phyloP scores from a whole-genome alignment of 2,329 filamentous ascomycete genomes.

The Emergomyces africanus region DNA sequence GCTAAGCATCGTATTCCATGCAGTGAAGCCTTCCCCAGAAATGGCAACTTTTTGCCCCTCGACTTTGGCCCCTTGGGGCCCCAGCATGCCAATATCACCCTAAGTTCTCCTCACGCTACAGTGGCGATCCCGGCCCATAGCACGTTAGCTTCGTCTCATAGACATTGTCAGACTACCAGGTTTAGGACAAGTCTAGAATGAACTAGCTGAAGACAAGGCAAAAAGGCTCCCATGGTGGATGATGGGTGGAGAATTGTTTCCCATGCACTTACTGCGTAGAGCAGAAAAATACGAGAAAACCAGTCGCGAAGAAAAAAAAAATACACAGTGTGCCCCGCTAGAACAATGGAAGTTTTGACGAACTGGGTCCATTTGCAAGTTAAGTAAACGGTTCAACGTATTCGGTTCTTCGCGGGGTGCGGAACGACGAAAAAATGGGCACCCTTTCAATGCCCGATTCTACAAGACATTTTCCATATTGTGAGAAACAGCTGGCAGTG shows the following conservation, averaged over 20 bases:
- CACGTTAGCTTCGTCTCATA: neutral
- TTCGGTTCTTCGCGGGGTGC: neutral
- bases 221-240: no score
- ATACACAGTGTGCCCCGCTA: no score
- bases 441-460: neutral
- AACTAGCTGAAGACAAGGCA: no score
- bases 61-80: neutral
- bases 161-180: no score
- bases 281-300: no score
- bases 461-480: neutral
- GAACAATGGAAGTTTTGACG: neutral
- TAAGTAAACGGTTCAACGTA: neutral
- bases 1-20: neutral
- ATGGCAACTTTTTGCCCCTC: neutral
- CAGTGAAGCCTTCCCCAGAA: neutral
- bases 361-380: neutral
- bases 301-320: no score
- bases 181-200: no score
- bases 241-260: no score
- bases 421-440: neutral
- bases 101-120: neutral
- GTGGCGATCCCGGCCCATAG: no score
- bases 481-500: no score
- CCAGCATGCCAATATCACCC: neutral
- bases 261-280: no score